phyloP scores from a whole-genome alignment of 352 stramenopile species.

The Pythium sp. region DNA sequence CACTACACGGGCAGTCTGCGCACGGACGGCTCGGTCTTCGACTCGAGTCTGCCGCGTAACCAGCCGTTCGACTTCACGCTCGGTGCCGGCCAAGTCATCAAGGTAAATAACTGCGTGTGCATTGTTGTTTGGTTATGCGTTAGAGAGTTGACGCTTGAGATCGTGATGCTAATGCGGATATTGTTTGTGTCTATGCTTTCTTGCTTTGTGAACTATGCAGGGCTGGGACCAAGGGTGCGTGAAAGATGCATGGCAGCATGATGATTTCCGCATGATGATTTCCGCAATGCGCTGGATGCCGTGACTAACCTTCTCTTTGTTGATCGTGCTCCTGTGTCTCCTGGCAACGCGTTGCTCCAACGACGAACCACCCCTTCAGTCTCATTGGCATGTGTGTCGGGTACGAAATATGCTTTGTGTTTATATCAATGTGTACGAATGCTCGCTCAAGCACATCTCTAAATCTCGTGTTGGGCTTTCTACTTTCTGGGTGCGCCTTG shows the following conservation, averaged over 20 bases:
- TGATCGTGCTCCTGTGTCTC: conserved; percentile 9
- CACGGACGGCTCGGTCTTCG: conserved; percentile 97
- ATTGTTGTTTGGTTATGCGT: background rate
- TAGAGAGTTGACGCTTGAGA: background rate
- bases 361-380: conserved; percentile 22
- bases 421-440: too few species aligned
- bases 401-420: conserved; percentile 26
- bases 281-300: background rate
- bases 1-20: conserved; percentile 95
- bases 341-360: background rate
- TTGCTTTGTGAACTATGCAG: conserved; percentile 11
- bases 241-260: background rate
- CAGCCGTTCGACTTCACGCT: conserved; percentile 95
- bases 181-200: conserved; percentile 8
- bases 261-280: background rate
- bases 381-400: conserved; percentile 87
- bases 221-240: conserved; percentile 80
- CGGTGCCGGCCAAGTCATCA: conserved; percentile 91
- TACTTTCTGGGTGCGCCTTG: conserved; percentile 4
- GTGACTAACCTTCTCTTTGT: background rate
- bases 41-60: conserved; percentile 94
- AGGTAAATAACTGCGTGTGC: conserved; percentile 46
- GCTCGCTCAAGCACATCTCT: background rate
- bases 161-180: conserved; percentile 9
- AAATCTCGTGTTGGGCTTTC: background rate